These are phyloP conservation scores for Akebia trifoliata DNA, from an alignment of 164 flowering plant species.

Conservation along the genomic window DNA sequence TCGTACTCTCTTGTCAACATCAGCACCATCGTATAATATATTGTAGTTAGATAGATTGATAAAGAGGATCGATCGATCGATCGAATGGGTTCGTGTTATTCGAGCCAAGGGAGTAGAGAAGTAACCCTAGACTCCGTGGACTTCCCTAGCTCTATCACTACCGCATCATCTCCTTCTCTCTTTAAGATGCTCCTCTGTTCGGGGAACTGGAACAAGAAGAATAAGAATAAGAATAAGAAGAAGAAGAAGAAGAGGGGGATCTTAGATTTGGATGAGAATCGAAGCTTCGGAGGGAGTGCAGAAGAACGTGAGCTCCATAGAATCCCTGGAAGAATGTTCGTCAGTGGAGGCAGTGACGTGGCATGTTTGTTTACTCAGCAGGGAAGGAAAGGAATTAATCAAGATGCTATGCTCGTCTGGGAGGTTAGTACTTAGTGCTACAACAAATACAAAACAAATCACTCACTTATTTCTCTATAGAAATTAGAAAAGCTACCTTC, in stretches of 20 bases:
- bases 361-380: constrained; percentile 55
- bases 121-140: constrained; percentile 12
- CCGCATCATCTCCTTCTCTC: constrained; percentile 6
- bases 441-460: not conserved
- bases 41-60: no score
- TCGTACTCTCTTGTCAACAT: no score
- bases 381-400: constrained; percentile 63
- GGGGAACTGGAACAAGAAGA: constrained; percentile 11
- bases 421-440: constrained; percentile 35
- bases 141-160: no score
- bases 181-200: no score
- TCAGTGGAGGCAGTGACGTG: constrained; percentile 29
- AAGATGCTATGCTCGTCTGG: constrained; percentile 70
- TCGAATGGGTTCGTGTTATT: constrained; percentile 14
- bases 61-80: no score
- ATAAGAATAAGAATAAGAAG: not conserved
- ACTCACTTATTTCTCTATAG: not conserved
- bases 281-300: constrained; percentile 12
- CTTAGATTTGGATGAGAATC: constrained; percentile 9
- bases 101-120: not conserved
- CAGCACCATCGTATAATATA: no score
- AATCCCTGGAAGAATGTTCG: constrained; percentile 37
- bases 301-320: constrained; percentile 32
- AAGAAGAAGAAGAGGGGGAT: constrained; percentile 7
- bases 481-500: no score